These are phyloP conservation scores for Eutrema yunnanense DNA, from an alignment of 345 rosid species.

Conservation along the genomic window DNA sequence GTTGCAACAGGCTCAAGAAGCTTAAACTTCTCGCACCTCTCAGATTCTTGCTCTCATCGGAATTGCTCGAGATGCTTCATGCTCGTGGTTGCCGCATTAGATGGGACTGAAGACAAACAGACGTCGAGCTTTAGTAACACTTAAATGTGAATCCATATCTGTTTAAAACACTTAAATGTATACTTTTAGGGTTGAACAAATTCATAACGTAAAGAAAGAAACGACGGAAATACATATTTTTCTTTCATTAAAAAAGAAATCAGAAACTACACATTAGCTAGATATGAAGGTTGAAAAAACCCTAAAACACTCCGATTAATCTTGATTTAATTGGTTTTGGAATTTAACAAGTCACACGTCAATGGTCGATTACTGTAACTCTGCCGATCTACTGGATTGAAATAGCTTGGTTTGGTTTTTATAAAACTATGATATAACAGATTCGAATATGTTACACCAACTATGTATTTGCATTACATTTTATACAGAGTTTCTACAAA, in stretches of 20 bases:
- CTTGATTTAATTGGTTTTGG: neutral
- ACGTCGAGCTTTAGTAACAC: neutral
- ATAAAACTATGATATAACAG: neutral
- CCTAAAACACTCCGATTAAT: too few relatives aligned
- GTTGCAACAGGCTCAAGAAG: constrained; percentile 68
- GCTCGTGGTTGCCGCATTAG: constrained; percentile 73
- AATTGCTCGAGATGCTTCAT: constrained; percentile 54
- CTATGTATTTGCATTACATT: neutral
- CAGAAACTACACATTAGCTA: too few relatives aligned
- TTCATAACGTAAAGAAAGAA: too few relatives aligned
- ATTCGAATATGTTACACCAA: neutral
- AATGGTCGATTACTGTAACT: constrained; percentile 1
- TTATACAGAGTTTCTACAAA: constrained; percentile 11
- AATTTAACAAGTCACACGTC: constrained; percentile 7
- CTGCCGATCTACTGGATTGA: neutral
- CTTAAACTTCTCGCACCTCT: constrained; percentile 67
- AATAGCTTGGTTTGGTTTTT: constrained; percentile 13
- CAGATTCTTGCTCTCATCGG: constrained; percentile 63
- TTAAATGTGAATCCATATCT: neutral
- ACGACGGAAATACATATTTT: too few relatives aligned
- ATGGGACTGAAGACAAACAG: constrained; percentile 50
- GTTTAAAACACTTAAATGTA: neutral
- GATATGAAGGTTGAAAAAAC: too few relatives aligned
- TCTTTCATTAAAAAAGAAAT: too few relatives aligned
- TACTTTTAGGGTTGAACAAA: too few relatives aligned